These are phyloP conservation scores for Aspergillus sp. DNA, from an alignment of 2,329 filamentous ascomycete genomes.

Conservation along the genomic window DNA sequence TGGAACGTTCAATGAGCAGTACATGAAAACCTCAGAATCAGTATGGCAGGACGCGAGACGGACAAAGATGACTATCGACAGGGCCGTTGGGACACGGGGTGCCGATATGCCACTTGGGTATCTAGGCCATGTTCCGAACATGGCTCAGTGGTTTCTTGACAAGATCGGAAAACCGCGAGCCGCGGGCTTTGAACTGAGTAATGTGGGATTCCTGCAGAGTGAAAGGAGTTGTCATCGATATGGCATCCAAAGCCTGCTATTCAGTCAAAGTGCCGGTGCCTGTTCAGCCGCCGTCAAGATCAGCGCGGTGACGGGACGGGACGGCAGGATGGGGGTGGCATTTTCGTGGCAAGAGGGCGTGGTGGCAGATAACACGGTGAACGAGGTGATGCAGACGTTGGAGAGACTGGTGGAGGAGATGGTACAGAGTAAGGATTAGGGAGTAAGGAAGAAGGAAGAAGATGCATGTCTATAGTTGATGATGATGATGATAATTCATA, in stretches of 20 bases:
- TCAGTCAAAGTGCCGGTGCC: constrained; percentile 13
- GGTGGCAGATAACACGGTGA: not conserved
- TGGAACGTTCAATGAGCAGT: not conserved
- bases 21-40: not conserved
- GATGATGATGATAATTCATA: constrained; percentile 10
- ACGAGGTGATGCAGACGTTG: not conserved
- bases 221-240: not conserved
- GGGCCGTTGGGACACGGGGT: not conserved
- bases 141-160: constrained; percentile 5
- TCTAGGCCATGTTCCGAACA: not conserved
- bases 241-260: constrained; percentile 8
- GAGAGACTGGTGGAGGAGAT: not conserved
- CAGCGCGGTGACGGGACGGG: constrained; percentile 9
- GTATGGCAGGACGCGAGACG: not conserved
- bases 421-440: not conserved
- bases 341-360: constrained; percentile 12
- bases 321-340: constrained; percentile 3
- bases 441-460: not conserved
- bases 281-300: constrained; percentile 12
- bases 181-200: constrained; percentile 7
- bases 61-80: not conserved
- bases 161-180: constrained; percentile 5
- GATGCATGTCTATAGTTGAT: not conserved
- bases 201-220: not conserved
- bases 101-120: not conserved